Percentiles rank a stretch among this genome's conserved stretches.
These are phyloP conservation scores for Sequoia sempervirens DNA, from an alignment of 75 land plant genomes.

Conservation along the genomic window DNA sequence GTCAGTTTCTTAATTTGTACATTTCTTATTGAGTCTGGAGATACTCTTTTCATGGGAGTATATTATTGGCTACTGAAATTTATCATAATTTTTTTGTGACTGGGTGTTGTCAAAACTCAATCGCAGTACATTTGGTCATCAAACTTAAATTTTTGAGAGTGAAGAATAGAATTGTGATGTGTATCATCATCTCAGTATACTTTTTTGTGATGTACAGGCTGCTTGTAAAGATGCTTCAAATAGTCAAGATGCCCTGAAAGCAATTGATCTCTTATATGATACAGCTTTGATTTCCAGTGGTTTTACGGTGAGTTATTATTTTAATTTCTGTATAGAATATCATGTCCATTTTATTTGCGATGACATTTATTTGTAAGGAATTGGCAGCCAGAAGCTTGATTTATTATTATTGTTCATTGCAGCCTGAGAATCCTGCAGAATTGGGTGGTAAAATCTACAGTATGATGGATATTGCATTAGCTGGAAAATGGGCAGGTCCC, in stretches of 20 bases:
- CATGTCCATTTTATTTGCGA: not conserved
- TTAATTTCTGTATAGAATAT: not conserved
- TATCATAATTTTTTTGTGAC: not conserved
- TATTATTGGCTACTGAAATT: not conserved
- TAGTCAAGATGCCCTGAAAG: conserved; percentile 56
- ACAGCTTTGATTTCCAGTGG: conserved; percentile 93
- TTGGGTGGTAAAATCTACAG: conserved; percentile 85
- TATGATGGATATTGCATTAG: conserved; percentile 74
- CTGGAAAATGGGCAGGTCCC: conserved; percentile 41
- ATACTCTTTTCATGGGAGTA: not conserved
- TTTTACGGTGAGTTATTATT: conserved; percentile 63
- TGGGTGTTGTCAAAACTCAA: not conserved
- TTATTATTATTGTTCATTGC: conserved; percentile 15
- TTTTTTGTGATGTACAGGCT: conserved; percentile 37
- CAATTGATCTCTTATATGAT: conserved; percentile 85
- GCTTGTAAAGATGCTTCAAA: conserved; percentile 57
- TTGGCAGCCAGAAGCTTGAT: not conserved
- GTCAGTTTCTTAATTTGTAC: not conserved
- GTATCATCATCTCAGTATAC: too few relatives aligned
- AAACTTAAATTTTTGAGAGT: not conserved
- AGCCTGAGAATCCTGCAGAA: conserved; percentile 95
- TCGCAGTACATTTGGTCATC: not conserved
- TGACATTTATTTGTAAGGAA: not conserved
- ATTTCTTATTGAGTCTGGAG: not conserved
- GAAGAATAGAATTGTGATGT: not conserved